Conservation (phyloP, 73 alveolate species). For the Paramecium bursaria region DNA sequence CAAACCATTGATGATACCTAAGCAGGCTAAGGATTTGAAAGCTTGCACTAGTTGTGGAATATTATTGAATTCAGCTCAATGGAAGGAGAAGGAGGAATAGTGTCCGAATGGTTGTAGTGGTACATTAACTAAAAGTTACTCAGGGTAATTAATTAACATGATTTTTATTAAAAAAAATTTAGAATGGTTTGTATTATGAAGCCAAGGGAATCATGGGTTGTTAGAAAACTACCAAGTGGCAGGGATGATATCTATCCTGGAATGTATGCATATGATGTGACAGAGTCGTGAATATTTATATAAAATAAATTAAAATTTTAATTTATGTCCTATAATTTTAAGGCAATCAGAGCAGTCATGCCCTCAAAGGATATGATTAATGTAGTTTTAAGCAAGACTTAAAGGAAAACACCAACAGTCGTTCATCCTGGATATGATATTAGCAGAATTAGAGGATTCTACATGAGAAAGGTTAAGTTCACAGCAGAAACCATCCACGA, state of each 20-base stretch:
- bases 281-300: too few species aligned
- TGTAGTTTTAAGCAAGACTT: conserved; percentile 96
- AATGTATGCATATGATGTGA: conserved; percentile 13
- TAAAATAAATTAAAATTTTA: too few species aligned
- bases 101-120: not conserved
- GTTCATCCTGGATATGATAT: conserved; percentile 99
- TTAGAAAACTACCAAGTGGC: not conserved
- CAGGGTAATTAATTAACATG: not conserved
- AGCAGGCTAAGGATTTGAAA: not conserved
- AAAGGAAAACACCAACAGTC: conserved; percentile 99
- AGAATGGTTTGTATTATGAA: conserved; percentile 13
- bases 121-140: not conserved
- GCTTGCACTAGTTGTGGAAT: not conserved
- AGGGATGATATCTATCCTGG: not conserved
- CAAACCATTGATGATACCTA: not conserved
- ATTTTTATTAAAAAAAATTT: too few species aligned
- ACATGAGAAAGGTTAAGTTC: conserved; percentile 99
- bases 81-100: not conserved
- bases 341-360: conserved; percentile 93
- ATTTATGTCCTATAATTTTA: conserved; percentile 95
- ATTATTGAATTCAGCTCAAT: not conserved
- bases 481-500: conserved; percentile 95
- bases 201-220: conserved; percentile 3
- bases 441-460: conserved; percentile 98
- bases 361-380: conserved; percentile 93